A percentile compares a stretch with the other conserved stretches of the same genome.
Evolutionary conservation across 2,329 filamentous ascomycete genomes (phyloP).

Genomic region (Tolypocladium guangdongense): DNA sequence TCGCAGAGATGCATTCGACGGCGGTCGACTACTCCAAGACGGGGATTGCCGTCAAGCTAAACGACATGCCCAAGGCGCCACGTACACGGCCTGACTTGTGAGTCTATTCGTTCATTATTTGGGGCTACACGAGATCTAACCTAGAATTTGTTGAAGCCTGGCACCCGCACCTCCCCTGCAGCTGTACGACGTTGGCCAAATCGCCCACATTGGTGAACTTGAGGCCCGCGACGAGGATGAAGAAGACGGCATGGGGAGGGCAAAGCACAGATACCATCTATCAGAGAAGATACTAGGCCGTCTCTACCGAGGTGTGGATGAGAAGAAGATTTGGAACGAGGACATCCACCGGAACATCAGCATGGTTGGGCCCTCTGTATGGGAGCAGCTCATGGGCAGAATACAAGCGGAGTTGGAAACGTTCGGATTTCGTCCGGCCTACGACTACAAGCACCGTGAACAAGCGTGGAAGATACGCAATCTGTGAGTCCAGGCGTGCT

Average conservation of each 20-base stretch:
- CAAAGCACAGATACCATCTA: conserved; percentile 46
- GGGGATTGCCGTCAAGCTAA: conserved; percentile 46
- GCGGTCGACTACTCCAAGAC: conserved; percentile 72
- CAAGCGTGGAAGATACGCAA: conserved; percentile 33
- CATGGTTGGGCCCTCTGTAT: conserved; percentile 24
- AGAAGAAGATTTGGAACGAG: conserved; percentile 51
- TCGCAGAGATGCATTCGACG: conserved; percentile 56
- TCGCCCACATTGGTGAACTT: conserved; percentile 21
- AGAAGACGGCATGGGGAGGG: conserved; percentile 31
- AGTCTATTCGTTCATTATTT: conserved; percentile 13
- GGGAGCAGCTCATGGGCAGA: conserved; percentile 26
- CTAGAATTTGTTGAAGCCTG: conserved; percentile 20
- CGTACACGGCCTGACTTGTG: conserved; percentile 44
- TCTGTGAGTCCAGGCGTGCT: conserved; percentile 30
- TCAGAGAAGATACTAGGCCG: conserved; percentile 59
- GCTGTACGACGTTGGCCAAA: conserved; percentile 32
- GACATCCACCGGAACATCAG: conserved; percentile 27
- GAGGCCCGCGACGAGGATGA: conserved; percentile 26
- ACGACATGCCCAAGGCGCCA: conserved; percentile 26
- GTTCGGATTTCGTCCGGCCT: conserved; percentile 5
- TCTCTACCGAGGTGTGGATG: conserved; percentile 64
- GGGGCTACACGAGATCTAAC: not conserved
- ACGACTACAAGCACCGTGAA: conserved; percentile 23
- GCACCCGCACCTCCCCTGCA: conserved; percentile 33
- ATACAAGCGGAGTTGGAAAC: conserved; percentile 10